Evolutionary conservation across 2,329 filamentous ascomycete species (phyloP).

Genomic region (Pyricularia grisea): DNA sequence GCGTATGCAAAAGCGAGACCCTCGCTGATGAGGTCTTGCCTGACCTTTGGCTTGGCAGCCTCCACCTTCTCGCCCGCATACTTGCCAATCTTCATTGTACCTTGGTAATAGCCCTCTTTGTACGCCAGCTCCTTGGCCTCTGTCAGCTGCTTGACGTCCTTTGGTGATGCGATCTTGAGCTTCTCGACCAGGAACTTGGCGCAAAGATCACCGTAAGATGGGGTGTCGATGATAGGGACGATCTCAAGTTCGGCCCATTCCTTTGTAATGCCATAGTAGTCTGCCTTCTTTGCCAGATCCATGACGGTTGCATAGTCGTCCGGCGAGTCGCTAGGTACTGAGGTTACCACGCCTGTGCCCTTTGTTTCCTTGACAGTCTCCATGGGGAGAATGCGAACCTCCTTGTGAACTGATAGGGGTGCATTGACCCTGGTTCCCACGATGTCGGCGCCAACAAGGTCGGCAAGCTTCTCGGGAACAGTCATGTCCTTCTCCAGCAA

Average conservation of each 20-base stretch:
- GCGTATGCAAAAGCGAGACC: conserved; percentile 84
- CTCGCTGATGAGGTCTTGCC: conserved; percentile 64
- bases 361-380: conserved; percentile 85
- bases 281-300: conserved; percentile 88
- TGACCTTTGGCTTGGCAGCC: conserved; percentile 71
- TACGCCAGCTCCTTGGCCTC: conserved; percentile 95
- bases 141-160: conserved; percentile 74
- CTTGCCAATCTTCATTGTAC: conserved; percentile 77
- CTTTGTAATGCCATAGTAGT: conserved; percentile 92
- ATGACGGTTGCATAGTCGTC: conserved; percentile 87
- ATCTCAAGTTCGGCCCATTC: conserved; percentile 94
- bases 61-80: conserved; percentile 83
- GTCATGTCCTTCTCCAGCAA: conserved; percentile 71
- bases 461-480: conserved; percentile 58
- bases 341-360: conserved; percentile 94
- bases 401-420: conserved; percentile 75
- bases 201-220: conserved; percentile 75
- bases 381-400: conserved; percentile 90
- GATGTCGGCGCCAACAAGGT: conserved; percentile 68
- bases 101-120: conserved; percentile 96
- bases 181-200: conserved; percentile 80
- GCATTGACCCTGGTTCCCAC: conserved; percentile 86
- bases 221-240: conserved; percentile 80
- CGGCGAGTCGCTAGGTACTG: conserved; percentile 88
- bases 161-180: conserved; percentile 93